Evolutionary conservation across 2,329 filamentous ascomycete species (phyloP).

Genomic region (Fusarium avenaceum): DNA sequence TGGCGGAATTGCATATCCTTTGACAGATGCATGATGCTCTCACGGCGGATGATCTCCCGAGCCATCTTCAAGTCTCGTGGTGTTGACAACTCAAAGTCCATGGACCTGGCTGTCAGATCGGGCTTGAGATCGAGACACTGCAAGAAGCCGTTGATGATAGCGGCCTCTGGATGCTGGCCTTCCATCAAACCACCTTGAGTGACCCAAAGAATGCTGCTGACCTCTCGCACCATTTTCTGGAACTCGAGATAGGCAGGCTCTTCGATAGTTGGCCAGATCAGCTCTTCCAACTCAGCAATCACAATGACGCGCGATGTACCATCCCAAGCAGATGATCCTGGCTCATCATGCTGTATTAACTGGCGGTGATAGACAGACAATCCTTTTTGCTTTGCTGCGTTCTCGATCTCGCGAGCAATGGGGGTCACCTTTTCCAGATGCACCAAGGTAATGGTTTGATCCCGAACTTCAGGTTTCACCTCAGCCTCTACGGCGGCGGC

Average conservation of each 20-base stretch:
- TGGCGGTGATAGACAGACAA: neutral
- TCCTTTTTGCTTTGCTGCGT: neutral
- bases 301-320: neutral
- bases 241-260: neutral
- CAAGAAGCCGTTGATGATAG: neutral
- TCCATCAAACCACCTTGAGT: neutral
- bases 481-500: neutral
- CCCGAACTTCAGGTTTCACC: neutral
- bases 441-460: neutral
- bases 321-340: neutral
- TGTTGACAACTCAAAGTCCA: neutral
- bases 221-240: neutral
- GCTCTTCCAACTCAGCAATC: neutral
- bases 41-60: neutral
- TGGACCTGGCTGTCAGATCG: neutral
- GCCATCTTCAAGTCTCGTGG: neutral
- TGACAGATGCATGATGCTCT: neutral
- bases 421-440: neutral
- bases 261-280: neutral
- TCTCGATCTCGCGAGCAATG: neutral
- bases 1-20: neutral
- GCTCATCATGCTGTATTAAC: neutral
- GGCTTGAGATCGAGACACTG: neutral
- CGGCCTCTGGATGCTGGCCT: neutral
- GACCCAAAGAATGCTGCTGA: neutral